Evolutionary conservation across 2,329 filamentous ascomycete genomes (phyloP), one percentile per base, ranked within the genome.

Genomic region (Orbilia ellipsospora): DNA sequence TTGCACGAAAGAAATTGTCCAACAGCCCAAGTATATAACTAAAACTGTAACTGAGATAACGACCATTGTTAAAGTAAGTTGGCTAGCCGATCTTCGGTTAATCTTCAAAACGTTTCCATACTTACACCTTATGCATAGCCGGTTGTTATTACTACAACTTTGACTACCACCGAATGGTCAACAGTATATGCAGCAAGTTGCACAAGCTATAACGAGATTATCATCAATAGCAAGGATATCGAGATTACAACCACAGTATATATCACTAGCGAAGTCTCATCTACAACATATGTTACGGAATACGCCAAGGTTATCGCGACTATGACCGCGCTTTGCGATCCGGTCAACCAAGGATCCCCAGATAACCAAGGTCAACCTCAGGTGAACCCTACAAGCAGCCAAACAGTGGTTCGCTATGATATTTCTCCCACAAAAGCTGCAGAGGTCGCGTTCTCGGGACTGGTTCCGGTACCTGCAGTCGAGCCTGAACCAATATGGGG

Each of bases 231-330:
- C 51, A 55, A 55, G 51, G 51, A 55, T 26, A 55, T 55, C 51
- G 51, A 55, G 51, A 55, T 55, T 55, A 55, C 51, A 55, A 55
- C 51, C 23, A 55, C 51, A 55, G 51, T 55, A 55, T 55, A 55
- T 55, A 55, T 55, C 51, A 55, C 51, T 20, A 55, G 51, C 51
- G 51, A 55, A 55, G 51, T 55, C 51, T 55, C 51, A 55, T 55
- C 51, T 55, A 55, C 51, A 55, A 55, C 51, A 55, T 55, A 55
- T 55, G 23, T 55, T 55, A 55, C 51, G 51, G 51, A 55, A 55
- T 55, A 55, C 51, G 51, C 51, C 51, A 55, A 55, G 51, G 51
- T 55, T 55, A 55, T 55, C 6, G 51, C 51, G 23, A 55, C 51
- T 55, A 55, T 55, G 51, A 55, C 51, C 51, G 51, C 51, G 51